Conservation (phyloP, 495 filamentous ascomycete species). For the Pseudomonodictys pantanalensis region DNA sequence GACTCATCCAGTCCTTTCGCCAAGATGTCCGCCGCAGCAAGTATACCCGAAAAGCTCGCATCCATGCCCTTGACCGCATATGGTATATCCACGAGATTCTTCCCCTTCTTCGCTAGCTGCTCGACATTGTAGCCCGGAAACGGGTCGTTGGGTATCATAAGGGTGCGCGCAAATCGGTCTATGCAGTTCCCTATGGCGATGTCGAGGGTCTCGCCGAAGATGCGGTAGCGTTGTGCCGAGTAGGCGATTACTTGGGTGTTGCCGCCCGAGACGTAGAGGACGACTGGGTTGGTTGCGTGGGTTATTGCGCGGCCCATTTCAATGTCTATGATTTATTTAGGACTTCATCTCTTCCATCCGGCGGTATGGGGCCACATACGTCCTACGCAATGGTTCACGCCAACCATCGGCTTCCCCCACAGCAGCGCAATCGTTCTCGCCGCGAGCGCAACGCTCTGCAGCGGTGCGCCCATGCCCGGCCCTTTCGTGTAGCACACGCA, state of each 20-base stretch:
- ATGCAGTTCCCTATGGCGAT: slow-evolving; percentile 98
- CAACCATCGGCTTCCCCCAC: slow-evolving; percentile 83
- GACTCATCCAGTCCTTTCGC: slow-evolving; percentile 58
- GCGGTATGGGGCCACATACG: slow-evolving; percentile 52
- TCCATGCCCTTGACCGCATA: slow-evolving; percentile 99
- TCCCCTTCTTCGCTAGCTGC: slow-evolving; percentile 79
- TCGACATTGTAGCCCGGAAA: slow-evolving; percentile 98
- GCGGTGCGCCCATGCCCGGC: slow-evolving; percentile 92
- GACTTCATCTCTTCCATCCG: neutral
- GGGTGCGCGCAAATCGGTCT: slow-evolving; percentile 87
- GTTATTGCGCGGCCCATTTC: slow-evolving; percentile 98
- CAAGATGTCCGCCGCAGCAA: slow-evolving; percentile 75
- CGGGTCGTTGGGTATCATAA: slow-evolving; percentile 90
- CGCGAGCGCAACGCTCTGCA: slow-evolving; percentile 83
- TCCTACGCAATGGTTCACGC: slow-evolving; percentile 96
- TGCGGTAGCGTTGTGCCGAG: slow-evolving; percentile 86
- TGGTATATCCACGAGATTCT: slow-evolving; percentile 76
- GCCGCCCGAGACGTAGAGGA: slow-evolving; percentile 92
- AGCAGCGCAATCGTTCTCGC: slow-evolving; percentile 79
- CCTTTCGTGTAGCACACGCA: slow-evolving; percentile 96
- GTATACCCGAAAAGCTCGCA: slow-evolving; percentile 87
- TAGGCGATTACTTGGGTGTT: slow-evolving; percentile 99
- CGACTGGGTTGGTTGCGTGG: slow-evolving; percentile 84
- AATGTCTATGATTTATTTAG: slow-evolving; percentile 57
- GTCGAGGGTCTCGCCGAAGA: slow-evolving; percentile 96